phyloP scores from a whole-genome alignment of 148 eudicot species.

The Cornus florida region DNA sequence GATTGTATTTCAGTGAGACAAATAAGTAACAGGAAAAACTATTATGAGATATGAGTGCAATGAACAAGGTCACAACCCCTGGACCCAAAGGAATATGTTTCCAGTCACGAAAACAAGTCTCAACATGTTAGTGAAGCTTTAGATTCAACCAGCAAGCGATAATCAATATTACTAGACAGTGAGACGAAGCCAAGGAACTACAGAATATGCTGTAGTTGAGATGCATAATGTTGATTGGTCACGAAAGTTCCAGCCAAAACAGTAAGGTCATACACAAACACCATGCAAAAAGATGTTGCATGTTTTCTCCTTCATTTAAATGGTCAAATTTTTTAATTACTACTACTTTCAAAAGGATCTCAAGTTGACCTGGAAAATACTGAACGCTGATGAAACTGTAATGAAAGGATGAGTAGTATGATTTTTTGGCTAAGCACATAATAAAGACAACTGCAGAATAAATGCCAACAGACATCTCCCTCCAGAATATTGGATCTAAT shows the following conservation, averaged over 20 bases:
- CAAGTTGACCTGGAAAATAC: background rate
- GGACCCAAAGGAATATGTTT: no score
- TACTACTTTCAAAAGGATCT: background rate
- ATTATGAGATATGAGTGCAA: no score
- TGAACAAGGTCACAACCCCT: no score
- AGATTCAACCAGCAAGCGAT: no score
- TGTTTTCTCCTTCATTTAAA: background rate
- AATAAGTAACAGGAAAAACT: no score
- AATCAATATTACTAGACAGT: background rate
- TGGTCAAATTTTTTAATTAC: background rate
- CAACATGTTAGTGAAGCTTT: no score
- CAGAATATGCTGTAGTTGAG: background rate
- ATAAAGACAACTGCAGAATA: background rate
- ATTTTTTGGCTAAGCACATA: background rate
- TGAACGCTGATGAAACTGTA: background rate
- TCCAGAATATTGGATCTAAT: background rate
- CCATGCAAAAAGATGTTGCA: background rate
- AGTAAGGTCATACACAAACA: background rate
- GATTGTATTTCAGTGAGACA: no score
- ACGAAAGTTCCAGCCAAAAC: background rate
- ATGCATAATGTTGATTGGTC: slow-evolving; percentile 4
- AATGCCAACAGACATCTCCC: background rate
- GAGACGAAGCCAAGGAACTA: background rate
- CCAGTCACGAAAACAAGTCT: no score
- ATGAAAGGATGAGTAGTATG: background rate